Percentiles rank a stretch among this genome's conserved stretches.
phyloP scores from a whole-genome alignment of 345 rosid species.

The Microcos paniculata region DNA sequence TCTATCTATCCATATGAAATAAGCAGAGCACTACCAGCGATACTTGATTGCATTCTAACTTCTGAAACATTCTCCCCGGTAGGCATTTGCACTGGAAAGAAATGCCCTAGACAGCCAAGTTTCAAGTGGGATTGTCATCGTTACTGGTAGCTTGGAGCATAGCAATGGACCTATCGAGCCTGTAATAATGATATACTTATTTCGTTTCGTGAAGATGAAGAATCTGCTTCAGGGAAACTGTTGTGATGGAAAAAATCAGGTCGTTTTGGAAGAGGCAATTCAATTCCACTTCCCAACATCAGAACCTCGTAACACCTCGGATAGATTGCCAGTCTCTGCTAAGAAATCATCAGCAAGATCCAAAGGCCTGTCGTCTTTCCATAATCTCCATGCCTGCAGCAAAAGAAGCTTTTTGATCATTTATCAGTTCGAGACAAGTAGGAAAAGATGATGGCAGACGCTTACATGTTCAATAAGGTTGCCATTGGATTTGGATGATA shows the following conservation, averaged over 20 bases:
- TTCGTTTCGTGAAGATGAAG: constrained; percentile 22
- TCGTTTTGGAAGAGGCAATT: constrained; percentile 35
- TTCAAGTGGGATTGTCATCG: background rate
- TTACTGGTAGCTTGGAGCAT: background rate
- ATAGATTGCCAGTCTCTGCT: constrained; percentile 10
- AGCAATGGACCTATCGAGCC: background rate
- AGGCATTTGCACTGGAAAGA: background rate
- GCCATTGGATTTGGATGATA: background rate
- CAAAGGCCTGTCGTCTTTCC: constrained; percentile 27
- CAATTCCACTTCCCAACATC: constrained; percentile 39
- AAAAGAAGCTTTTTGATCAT: constrained; percentile 27
- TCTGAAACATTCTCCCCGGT: background rate
- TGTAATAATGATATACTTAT: background rate
- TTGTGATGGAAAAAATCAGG: constrained; percentile 39
- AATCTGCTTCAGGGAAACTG: constrained; percentile 12
- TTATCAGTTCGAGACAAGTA: constrained; percentile 19
- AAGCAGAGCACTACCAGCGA: too few relatives aligned
- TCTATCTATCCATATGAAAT: too few relatives aligned
- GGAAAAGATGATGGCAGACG: background rate
- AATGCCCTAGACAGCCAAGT: background rate
- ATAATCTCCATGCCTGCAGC: constrained; percentile 33
- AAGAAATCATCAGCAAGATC: constrained; percentile 32
- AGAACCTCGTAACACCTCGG: constrained; percentile 29
- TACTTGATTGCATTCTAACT: background rate
- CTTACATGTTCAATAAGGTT: constrained; percentile 4